Conservation (phyloP, 2,329 filamentous ascomycete species). For the Akanthomyces lecanii region DNA sequence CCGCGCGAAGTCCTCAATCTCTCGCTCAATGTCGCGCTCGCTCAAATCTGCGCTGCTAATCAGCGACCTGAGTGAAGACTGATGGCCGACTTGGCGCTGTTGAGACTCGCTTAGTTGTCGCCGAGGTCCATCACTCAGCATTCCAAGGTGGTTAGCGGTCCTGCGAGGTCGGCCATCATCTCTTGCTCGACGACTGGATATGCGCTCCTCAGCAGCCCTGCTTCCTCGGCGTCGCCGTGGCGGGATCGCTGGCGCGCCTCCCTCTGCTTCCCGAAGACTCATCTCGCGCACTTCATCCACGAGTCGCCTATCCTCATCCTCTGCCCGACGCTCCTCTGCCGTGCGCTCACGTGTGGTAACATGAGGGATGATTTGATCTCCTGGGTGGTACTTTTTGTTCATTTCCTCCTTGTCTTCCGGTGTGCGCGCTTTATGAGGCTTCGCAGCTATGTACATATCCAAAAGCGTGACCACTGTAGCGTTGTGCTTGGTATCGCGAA, state of each 20-base stretch:
- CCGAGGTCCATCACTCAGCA: slow-evolving; percentile 30
- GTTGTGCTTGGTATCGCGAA: slow-evolving; percentile 85
- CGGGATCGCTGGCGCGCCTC: slow-evolving; percentile 34
- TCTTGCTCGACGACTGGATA: slow-evolving; percentile 30
- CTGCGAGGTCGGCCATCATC: slow-evolving; percentile 32
- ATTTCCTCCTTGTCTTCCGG: slow-evolving; percentile 73
- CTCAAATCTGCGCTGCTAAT: slow-evolving; percentile 76
- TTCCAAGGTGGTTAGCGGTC: slow-evolving; percentile 35
- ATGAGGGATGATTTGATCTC: slow-evolving; percentile 73
- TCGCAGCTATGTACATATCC: slow-evolving; percentile 79
- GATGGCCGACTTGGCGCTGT: slow-evolving; percentile 72
- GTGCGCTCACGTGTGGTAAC: slow-evolving; percentile 48
- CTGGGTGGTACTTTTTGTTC: slow-evolving; percentile 70
- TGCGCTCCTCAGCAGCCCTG: slow-evolving; percentile 27
- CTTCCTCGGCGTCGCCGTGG: not conserved
- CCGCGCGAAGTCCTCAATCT: slow-evolving; percentile 84
- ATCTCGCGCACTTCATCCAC: slow-evolving; percentile 68
- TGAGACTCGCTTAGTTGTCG: slow-evolving; percentile 43
- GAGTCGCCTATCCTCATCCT: slow-evolving; percentile 65
- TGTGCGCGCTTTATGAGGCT: slow-evolving; percentile 69
- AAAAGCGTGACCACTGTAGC: slow-evolving; percentile 84
- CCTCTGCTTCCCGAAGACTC: slow-evolving; percentile 66
- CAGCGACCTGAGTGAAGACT: slow-evolving; percentile 80
- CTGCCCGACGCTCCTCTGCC: slow-evolving; percentile 48
- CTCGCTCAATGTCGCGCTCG: slow-evolving; percentile 74